Evolutionary conservation across 208 protist genomes (phyloP), one percentile per base, ranked within the genome.

Genomic region (Trypanosoma mega): DNA sequence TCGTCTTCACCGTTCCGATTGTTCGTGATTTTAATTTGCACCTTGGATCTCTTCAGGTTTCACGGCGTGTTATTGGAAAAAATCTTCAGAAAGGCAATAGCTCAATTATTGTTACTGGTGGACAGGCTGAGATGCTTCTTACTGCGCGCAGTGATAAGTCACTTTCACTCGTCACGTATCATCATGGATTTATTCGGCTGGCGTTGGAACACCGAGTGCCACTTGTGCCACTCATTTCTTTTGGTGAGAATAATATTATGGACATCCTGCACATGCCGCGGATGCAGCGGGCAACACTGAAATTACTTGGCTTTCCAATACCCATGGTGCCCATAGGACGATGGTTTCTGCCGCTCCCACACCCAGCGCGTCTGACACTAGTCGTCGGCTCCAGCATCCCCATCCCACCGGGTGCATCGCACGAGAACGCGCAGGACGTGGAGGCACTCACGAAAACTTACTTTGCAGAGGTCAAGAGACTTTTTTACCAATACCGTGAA

Each of bases 81-180:
- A 91, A 74, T 50, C 64, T 93, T 29, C 34, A 65, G 18, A 64
- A 66, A 16, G 90, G 86, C 24, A 87, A 90, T 70, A 88, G 86
- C 52, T 58, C 77, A 3, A 14, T 93, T 29, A 80, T 96, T 37
- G 90, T 96, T 16, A 87, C 80, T 4, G 90, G 90, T 24, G 90
- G 90, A 12, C 90, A 96, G 69, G 80, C 90, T 1, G 90, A 96
- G 76, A 91, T 96, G 82, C 54, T 91, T 30, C 73, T 77, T 60
- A 83, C 84, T 20, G 9, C 56, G 56, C 29, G 75, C 20, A 86
- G 80, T 51, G 9, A 67, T 18, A 65, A 26, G 33, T 60, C 65
- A 20, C 78, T 93, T 74, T 79, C 64, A 9, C 55, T 93, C 34
- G 75, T 93, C 26, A 85, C 84, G 12, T 79, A 92, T 27, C 90